Percentiles rank a stretch among this genome's conserved stretches.
phyloP scores from a whole-genome alignment of 768 basidiomycete species.

The Agaricus blazei region DNA sequence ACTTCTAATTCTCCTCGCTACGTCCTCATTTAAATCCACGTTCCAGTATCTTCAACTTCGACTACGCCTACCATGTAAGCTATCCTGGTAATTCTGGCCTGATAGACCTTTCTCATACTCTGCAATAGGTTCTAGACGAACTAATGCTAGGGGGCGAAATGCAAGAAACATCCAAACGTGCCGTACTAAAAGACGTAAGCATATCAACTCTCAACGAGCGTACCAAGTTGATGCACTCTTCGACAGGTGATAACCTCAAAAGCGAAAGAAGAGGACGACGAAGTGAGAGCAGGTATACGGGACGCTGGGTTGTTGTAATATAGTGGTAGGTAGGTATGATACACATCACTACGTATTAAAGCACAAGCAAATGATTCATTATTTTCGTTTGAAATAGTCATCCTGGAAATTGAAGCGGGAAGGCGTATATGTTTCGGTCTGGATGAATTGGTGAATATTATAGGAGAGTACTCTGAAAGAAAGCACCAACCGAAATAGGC shows the following conservation, averaged over 20 bases:
- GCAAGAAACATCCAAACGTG: slow-evolving; percentile 84
- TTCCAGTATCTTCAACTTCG: slow-evolving; percentile 91
- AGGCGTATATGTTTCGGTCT: slow-evolving; percentile 55
- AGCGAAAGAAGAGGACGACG: background rate
- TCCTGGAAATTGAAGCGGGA: slow-evolving; percentile 54
- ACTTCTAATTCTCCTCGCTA: background rate
- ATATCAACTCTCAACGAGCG: background rate
- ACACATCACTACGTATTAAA: background rate
- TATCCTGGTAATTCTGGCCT: background rate
- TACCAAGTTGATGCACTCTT: too few relatives aligned
- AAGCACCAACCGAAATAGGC: slow-evolving; percentile 42
- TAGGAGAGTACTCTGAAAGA: background rate
- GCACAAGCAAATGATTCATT: background rate
- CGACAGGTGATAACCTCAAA: background rate
- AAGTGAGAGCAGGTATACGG: background rate
- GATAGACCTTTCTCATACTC: background rate
- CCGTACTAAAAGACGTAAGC: slow-evolving; percentile 37
- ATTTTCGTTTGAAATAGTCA: slow-evolving; percentile 21
- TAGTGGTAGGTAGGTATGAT: background rate
- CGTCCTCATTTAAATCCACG: background rate
- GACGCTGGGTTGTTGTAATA: slow-evolving; percentile 3
- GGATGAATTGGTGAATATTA: slow-evolving; percentile 5
- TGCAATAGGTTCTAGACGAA: slow-evolving; percentile 77
- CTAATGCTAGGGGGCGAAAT: slow-evolving; percentile 91
- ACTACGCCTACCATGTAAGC: slow-evolving; percentile 83